phyloP scores from a whole-genome alignment of 2,329 filamentous ascomycete genomes.

The Epichloe baconii region DNA sequence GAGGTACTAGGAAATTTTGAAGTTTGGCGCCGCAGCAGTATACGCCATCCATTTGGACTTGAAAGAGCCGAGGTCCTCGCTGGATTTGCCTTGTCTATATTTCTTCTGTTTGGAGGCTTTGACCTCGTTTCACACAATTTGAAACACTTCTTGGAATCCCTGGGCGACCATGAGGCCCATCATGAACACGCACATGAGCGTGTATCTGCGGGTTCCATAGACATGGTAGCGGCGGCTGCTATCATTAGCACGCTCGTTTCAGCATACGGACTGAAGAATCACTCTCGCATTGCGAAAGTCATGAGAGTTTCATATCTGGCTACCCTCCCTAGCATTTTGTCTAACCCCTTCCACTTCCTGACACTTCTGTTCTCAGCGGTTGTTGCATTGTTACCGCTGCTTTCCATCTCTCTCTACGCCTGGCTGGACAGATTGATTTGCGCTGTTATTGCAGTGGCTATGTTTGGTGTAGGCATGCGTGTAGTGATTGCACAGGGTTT shows the following conservation, averaged over 20 bases:
- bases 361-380: slow-evolving; percentile 77
- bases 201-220: slow-evolving; percentile 63
- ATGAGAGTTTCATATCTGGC: slow-evolving; percentile 79
- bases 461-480: slow-evolving; percentile 77
- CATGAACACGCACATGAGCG: slow-evolving; percentile 52
- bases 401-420: slow-evolving; percentile 67
- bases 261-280: slow-evolving; percentile 77
- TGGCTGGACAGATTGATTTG: slow-evolving; percentile 78
- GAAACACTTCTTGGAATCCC: slow-evolving; percentile 73
- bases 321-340: slow-evolving; percentile 71
- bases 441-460: slow-evolving; percentile 66
- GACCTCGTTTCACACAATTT: slow-evolving; percentile 89
- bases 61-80: slow-evolving; percentile 88
- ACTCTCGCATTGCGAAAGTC: slow-evolving; percentile 79
- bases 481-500: slow-evolving; percentile 76
- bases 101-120: slow-evolving; percentile 93
- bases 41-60: slow-evolving; percentile 86
- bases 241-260: slow-evolving; percentile 75
- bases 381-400: slow-evolving; percentile 67
- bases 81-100: slow-evolving; percentile 90
- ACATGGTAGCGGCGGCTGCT: slow-evolving; percentile 68
- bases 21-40: slow-evolving; percentile 85
- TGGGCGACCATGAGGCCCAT: slow-evolving; percentile 53
- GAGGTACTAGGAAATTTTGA: slow-evolving; percentile 95
- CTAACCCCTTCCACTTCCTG: slow-evolving; percentile 89